Percentiles rank a stretch among this genome's conserved stretches.
Evolutionary conservation across 83 land plant genomes (phyloP).

Genomic region (Larix sibirica): DNA sequence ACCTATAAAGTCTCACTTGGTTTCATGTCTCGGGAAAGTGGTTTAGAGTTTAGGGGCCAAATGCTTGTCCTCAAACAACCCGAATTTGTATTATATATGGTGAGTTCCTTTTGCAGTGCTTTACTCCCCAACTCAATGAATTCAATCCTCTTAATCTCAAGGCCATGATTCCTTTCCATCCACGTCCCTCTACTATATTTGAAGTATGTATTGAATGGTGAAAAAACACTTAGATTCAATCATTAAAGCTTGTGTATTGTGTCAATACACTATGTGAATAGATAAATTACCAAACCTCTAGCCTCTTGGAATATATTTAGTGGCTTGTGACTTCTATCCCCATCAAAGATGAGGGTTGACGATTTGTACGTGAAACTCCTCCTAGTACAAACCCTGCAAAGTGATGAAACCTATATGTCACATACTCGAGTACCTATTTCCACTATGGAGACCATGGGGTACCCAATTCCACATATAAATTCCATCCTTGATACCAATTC

Average conservation of each 20-base stretch:
- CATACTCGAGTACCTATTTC: too few species aligned
- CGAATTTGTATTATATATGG: background rate
- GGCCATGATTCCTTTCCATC: background rate
- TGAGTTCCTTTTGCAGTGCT: background rate
- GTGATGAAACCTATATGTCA: too few species aligned
- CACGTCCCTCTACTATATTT: background rate
- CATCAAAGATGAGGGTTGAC: background rate
- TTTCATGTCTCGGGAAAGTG: background rate
- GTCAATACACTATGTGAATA: background rate
- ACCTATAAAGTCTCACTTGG: background rate
- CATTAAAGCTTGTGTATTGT: background rate
- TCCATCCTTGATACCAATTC: too few species aligned
- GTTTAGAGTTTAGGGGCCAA: background rate
- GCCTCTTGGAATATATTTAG: background rate
- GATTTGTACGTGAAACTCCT: too few species aligned
- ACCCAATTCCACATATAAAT: too few species aligned
- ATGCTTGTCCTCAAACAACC: background rate
- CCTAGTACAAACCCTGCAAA: too few species aligned
- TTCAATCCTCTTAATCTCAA: background rate
- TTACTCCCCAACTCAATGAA: background rate
- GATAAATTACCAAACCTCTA: background rate
- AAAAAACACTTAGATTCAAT: background rate
- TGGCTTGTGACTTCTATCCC: background rate
- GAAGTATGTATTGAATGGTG: background rate
- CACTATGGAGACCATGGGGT: too few species aligned